phyloP scores from a whole-genome alignment of 805 yeast genomes.

The Starmerella bombicola region DNA sequence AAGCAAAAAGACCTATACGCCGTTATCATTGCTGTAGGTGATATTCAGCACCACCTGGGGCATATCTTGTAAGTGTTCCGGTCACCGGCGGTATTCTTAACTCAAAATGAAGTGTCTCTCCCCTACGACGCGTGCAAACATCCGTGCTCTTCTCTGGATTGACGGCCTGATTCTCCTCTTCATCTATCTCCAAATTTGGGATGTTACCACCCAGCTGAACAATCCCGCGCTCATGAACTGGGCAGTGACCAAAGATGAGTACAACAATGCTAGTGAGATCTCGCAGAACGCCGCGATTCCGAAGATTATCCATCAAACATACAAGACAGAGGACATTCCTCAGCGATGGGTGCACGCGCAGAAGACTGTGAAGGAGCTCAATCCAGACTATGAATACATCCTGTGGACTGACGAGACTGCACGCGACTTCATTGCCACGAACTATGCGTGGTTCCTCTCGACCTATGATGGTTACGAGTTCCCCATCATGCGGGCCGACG shows the following conservation, averaged over 20 bases:
- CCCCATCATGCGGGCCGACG: conserved; percentile 84
- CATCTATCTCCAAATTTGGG: not conserved
- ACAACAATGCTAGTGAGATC: not conserved
- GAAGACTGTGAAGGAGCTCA: conserved; percentile 58
- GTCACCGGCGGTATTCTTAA: not conserved
- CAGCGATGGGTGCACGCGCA: conserved; percentile 72
- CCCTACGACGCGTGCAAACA: not conserved
- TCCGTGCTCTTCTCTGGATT: not conserved
- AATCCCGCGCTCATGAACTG: not conserved
- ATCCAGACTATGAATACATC: conserved; percentile 72
- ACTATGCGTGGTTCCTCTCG: conserved; percentile 74
- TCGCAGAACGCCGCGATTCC: conserved; percentile 40
- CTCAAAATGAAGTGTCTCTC: not conserved
- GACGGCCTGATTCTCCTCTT: not conserved
- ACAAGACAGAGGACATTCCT: conserved; percentile 67
- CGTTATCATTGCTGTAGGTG: no score
- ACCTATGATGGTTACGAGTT: conserved; percentile 68
- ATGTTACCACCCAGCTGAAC: conserved; percentile 1
- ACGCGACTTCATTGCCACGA: conserved; percentile 59
- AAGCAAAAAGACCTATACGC: no score
- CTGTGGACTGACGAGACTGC: conserved; percentile 86
- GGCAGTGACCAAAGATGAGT: not conserved
- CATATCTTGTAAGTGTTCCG: no score
- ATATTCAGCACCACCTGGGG: no score
- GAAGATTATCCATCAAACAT: conserved; percentile 86